Percentiles rank a stretch among this genome's conserved stretches.
These are phyloP conservation scores for Lonicera japonica DNA, from an alignment of 129 eudicot genomes.

Conservation along the genomic window DNA sequence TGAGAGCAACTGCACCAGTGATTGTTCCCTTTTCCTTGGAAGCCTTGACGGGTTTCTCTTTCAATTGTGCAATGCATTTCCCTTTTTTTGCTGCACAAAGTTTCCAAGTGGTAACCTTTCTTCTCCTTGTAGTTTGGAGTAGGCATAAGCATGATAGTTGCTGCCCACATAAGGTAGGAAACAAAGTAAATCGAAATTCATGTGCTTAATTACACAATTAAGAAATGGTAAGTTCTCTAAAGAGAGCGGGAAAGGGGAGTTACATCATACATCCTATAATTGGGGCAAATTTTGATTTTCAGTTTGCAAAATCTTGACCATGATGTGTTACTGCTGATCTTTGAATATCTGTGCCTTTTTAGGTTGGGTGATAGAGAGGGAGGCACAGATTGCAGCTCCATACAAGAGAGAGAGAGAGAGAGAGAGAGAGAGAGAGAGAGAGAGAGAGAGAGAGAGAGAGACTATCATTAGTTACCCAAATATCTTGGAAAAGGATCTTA, in stretches of 20 bases:
- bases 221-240: not conserved
- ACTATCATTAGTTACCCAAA: conserved; percentile 8
- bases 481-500: conserved; percentile 22
- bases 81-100: conserved; percentile 24
- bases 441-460: conserved; percentile 11
- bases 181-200: conserved; percentile 4
- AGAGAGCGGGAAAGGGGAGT: conserved; percentile 5
- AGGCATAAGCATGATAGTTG: conserved; percentile 15
- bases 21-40: conserved; percentile 48
- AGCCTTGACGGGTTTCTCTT: conserved; percentile 12
- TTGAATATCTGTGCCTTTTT: conserved; percentile 12
- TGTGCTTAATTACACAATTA: not conserved
- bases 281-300: conserved; percentile 15
- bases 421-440: conserved; percentile 15
- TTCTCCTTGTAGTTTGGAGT: conserved; percentile 26
- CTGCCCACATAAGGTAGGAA: conserved; percentile 12
- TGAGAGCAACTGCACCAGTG: conserved; percentile 79
- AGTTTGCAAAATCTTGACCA: conserved; percentile 2
- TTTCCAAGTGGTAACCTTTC: conserved; percentile 16
- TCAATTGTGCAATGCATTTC: conserved; percentile 21
- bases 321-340: conserved; percentile 1
- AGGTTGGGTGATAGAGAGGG: conserved; percentile 22
- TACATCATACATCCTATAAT: conserved; percentile 35
- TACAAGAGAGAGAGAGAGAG: conserved; percentile 7
- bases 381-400: conserved; percentile 36